Evolutionary conservation across 805 yeast genomes (phyloP).

Genomic region (Candida quercuum): DNA sequence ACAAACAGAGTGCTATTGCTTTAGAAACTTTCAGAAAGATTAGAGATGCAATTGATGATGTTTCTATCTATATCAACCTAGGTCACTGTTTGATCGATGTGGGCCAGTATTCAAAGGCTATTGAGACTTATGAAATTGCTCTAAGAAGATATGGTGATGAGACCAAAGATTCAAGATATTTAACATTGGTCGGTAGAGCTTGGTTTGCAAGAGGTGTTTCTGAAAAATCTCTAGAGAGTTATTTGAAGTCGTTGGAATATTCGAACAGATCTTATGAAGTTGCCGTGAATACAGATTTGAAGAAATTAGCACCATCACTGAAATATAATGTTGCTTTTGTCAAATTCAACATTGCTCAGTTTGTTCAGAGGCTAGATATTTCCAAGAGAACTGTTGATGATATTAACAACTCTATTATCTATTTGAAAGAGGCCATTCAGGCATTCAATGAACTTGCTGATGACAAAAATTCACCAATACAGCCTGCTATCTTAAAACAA

Average conservation of each 20-base stretch:
- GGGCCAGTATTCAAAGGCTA: conserved; percentile 77
- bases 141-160: conserved; percentile 54
- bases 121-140: conserved; percentile 84
- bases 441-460: conserved; percentile 56
- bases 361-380: conserved; percentile 54
- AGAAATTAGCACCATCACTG: conserved; percentile 39
- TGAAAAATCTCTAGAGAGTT: conserved; percentile 60
- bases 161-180: conserved; percentile 57
- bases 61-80: conserved; percentile 75
- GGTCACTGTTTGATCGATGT: conserved; percentile 85
- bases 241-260: conserved; percentile 56
- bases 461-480: conserved; percentile 64
- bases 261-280: conserved; percentile 50
- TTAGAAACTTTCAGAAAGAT: conserved; percentile 83
- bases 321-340: conserved; percentile 80
- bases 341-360: conserved; percentile 83
- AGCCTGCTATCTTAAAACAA: conserved; percentile 72
- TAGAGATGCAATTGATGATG: conserved; percentile 83
- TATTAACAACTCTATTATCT: conserved; percentile 49
- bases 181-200: conserved; percentile 76
- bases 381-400: conserved; percentile 58
- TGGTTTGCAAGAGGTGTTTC: conserved; percentile 77
- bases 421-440: conserved; percentile 57
- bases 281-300: conserved; percentile 25
- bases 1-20: conserved; percentile 67